Evolutionary conservation across 2,329 filamentous ascomycete genomes (phyloP).

Genomic region (Stachybotrys chlorohalonatus): DNA sequence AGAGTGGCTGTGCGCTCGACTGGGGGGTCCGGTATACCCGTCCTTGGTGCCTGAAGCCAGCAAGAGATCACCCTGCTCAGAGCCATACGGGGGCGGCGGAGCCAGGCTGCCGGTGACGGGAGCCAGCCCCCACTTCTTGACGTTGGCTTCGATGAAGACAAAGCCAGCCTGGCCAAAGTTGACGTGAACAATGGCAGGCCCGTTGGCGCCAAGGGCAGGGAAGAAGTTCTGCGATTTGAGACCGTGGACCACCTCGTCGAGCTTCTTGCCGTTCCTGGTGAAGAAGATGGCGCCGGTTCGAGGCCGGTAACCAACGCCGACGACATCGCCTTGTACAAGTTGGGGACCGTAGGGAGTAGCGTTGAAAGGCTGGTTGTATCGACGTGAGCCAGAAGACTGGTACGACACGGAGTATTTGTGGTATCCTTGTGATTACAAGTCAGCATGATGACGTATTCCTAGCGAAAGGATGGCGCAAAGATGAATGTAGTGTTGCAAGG

Average conservation of each 20-base stretch:
- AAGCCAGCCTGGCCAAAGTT: constrained; percentile 98
- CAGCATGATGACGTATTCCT: constrained; percentile 5
- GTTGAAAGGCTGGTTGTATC: constrained; percentile 87
- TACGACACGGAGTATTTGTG: constrained; percentile 93
- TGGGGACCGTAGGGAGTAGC: constrained; percentile 72
- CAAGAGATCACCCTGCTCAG: constrained; percentile 91
- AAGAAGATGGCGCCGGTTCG: constrained; percentile 95
- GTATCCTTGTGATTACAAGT: constrained; percentile 44
- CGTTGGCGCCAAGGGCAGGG: constrained; percentile 91
- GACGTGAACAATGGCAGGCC: constrained; percentile 85
- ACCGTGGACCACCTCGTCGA: constrained; percentile 90
- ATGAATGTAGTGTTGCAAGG: background rate
- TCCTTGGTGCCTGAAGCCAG: constrained; percentile 74
- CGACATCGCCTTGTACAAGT: constrained; percentile 87
- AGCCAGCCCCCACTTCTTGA: constrained; percentile 98
- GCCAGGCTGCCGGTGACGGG: constrained; percentile 93
- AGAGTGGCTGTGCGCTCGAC: constrained; percentile 38
- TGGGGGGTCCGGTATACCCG: constrained; percentile 36
- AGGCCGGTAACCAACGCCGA: constrained; percentile 90
- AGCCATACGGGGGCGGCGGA: constrained; percentile 91
- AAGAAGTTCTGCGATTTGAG: constrained; percentile 96
- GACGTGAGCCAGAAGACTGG: constrained; percentile 74
- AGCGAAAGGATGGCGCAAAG: background rate
- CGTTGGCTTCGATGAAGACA: constrained; percentile 97
- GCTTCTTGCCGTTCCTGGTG: constrained; percentile 93